These are phyloP conservation scores for Mesembryanthemum crystallinum DNA, from an alignment of 148 eudicot genomes.

Conservation along the genomic window DNA sequence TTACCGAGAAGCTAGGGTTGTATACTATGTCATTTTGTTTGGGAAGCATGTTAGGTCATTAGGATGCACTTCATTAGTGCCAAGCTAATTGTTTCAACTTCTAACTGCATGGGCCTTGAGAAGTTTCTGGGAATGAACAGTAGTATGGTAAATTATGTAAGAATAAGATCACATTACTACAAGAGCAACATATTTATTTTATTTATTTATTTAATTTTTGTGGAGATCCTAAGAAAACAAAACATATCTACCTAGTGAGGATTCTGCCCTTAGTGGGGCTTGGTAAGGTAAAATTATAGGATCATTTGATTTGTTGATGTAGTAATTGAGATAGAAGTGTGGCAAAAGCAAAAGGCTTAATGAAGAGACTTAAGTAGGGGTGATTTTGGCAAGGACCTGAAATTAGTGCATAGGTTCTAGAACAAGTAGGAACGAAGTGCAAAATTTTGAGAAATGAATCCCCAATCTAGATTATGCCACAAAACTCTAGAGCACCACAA, in stretches of 20 bases:
- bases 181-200: not conserved
- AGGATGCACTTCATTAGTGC: too few relatives aligned
- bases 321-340: too few relatives aligned
- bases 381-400: not conserved
- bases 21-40: not conserved
- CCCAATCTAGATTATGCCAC: not conserved
- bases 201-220: too few relatives aligned
- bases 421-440: not conserved
- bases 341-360: not conserved
- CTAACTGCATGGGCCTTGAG: not conserved
- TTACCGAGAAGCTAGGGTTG: not conserved
- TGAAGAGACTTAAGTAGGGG: not conserved
- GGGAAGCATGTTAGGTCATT: not conserved
- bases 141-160: not conserved
- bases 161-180: not conserved
- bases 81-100: not conserved
- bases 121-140: not conserved
- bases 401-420: not conserved
- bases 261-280: not conserved
- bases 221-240: not conserved
- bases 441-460: not conserved
- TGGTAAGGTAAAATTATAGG: not conserved
- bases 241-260: not conserved
- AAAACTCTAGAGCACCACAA: not conserved
- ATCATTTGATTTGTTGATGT: too few relatives aligned